Percentiles rank a stretch among this genome's conserved stretches.
Evolutionary conservation across 352 stramenopile species (phyloP).

Genomic region (Pythium phragmitis): DNA sequence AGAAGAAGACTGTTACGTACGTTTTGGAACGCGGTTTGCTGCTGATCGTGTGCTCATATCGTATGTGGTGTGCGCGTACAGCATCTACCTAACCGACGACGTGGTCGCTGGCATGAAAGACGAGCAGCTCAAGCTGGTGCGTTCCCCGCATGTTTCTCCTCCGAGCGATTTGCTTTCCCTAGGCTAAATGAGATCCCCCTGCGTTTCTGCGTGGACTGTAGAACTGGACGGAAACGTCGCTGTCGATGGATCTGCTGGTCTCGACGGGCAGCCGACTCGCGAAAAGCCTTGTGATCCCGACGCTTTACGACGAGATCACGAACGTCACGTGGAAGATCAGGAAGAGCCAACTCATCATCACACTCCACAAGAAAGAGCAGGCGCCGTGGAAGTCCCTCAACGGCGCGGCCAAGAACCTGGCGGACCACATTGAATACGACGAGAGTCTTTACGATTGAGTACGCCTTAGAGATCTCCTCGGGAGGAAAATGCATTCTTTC

Average conservation of each 20-base stretch:
- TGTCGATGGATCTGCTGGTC: conserved; percentile 67
- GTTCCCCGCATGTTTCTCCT: not conserved
- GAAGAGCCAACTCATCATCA: conserved; percentile 68
- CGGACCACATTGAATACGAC: conserved; percentile 87
- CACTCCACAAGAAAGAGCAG: conserved; percentile 56
- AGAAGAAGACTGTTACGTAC: conserved; percentile 62
- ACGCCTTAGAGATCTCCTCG: not conserved
- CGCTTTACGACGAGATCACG: conserved; percentile 65
- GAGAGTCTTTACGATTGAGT: conserved; percentile 75
- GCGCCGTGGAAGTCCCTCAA: conserved; percentile 81
- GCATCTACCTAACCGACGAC: conserved; percentile 78
- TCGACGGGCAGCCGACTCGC: conserved; percentile 34
- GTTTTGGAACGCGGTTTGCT: not conserved
- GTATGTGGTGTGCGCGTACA: conserved; percentile 13
- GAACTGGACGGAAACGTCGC: conserved; percentile 80
- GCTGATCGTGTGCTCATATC: not conserved
- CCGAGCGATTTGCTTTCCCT: not conserved
- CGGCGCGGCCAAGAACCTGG: conserved; percentile 74
- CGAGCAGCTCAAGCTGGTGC: conserved; percentile 65
- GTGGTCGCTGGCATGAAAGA: conserved; percentile 48
- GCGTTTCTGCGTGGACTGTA: conserved; percentile 20
- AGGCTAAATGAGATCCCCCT: not conserved
- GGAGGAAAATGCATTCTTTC: not conserved
- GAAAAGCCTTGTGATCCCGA: conserved; percentile 76
- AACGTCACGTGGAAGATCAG: conserved; percentile 57